These are phyloP conservation scores for Begonia masoniana DNA, from an alignment of 306 rosid genomes.

Conservation along the genomic window DNA sequence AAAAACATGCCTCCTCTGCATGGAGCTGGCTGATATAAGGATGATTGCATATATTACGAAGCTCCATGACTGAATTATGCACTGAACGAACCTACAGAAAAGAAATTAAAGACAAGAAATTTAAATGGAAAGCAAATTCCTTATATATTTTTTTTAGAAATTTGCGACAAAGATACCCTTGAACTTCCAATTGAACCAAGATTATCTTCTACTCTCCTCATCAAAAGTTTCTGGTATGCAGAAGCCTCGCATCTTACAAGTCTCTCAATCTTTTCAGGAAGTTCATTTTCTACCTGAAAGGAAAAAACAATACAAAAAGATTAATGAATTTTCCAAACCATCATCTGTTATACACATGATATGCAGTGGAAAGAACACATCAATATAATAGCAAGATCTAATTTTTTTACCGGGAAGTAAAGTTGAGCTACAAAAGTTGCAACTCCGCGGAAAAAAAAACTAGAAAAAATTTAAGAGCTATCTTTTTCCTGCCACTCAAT, in stretches of 20 bases:
- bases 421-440: no score
- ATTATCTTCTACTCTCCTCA: conserved; percentile 98
- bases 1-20: conserved; percentile 68
- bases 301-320: conserved; percentile 16
- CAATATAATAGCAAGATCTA: no score
- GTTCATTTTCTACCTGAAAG: conserved; percentile 77
- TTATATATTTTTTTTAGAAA: neutral
- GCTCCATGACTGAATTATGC: conserved; percentile 99
- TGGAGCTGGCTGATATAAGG: conserved; percentile 98
- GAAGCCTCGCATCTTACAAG: conserved; percentile 96
- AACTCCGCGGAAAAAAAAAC: no score
- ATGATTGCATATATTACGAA: conserved; percentile 97
- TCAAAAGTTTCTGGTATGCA: conserved; percentile 94
- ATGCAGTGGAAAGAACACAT: neutral
- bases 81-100: conserved; percentile 71
- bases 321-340: neutral
- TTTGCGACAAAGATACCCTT: conserved; percentile 31
- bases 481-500: no score
- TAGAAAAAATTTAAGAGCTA: no score
- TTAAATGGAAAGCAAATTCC: neutral
- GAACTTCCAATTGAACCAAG: conserved; percentile 81
- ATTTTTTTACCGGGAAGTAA: no score
- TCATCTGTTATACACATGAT: neutral
- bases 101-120: conserved; percentile 1
- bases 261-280: conserved; percentile 97